These are phyloP conservation scores for Pythium coloratum DNA, from an alignment of 352 stramenopile species.

Conservation along the genomic window DNA sequence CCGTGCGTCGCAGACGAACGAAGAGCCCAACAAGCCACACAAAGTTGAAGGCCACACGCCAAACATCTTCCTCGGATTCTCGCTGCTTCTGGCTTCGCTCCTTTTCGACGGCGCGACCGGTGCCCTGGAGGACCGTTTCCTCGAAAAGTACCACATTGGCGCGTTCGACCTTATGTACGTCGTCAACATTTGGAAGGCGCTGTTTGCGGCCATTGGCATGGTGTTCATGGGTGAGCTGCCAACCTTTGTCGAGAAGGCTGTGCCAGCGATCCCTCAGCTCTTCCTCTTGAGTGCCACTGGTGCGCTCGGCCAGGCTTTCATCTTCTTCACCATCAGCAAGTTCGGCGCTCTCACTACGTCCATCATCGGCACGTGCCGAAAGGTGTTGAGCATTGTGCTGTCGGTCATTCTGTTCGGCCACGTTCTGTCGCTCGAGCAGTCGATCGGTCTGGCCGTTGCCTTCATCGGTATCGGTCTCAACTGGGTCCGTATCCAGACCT, in stretches of 20 bases:
- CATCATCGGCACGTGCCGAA: slow-evolving; percentile 85
- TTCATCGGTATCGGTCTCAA: slow-evolving; percentile 81
- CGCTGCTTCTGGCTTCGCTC: slow-evolving; percentile 67
- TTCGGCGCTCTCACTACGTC: slow-evolving; percentile 83
- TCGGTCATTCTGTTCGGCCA: slow-evolving; percentile 85
- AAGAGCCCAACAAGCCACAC: slow-evolving; percentile 39
- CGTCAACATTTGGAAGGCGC: slow-evolving; percentile 84
- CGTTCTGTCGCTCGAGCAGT: slow-evolving; percentile 67
- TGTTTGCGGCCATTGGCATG: slow-evolving; percentile 69
- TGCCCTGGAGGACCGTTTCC: slow-evolving; percentile 80
- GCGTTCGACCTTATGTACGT: slow-evolving; percentile 88
- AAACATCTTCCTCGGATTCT: slow-evolving; percentile 69
- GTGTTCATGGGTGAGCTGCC: slow-evolving; percentile 70
- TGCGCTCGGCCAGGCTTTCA: slow-evolving; percentile 78
- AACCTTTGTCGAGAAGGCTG: slow-evolving; percentile 57
- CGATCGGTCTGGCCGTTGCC: slow-evolving; percentile 54
- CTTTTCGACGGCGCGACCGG: slow-evolving; percentile 80
- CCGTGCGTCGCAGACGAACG: slow-evolving; percentile 39
- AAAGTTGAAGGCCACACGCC: slow-evolving; percentile 52
- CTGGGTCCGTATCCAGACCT: slow-evolving; percentile 67
- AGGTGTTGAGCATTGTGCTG: slow-evolving; percentile 84
- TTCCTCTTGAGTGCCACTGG: slow-evolving; percentile 75
- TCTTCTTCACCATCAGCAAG: slow-evolving; percentile 88
- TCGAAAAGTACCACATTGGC: slow-evolving; percentile 79
- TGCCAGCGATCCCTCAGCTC: slow-evolving; percentile 61